Evolutionary conservation across 345 rosid species (phyloP).

Genomic region (Pelargonium nanum): DNA sequence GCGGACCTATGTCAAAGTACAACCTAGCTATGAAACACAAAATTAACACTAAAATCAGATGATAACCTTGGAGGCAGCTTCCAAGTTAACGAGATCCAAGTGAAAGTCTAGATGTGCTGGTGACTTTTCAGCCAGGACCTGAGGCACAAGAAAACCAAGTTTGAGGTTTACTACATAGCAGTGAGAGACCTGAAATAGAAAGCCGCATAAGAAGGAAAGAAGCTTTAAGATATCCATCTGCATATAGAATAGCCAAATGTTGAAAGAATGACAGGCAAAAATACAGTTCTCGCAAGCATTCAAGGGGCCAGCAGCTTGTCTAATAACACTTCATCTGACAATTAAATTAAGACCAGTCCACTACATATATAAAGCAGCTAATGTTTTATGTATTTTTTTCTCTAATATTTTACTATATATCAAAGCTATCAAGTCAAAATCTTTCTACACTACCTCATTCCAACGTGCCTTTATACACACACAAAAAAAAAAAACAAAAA

Average conservation of each 20-base stretch:
- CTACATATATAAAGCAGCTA: too few species aligned
- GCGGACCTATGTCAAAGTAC: not conserved
- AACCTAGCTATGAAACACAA: conserved; percentile 4
- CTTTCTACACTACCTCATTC: too few species aligned
- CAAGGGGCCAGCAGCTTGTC: not conserved
- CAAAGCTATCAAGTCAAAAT: too few species aligned
- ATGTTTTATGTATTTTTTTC: too few species aligned
- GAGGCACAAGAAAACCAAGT: conserved; percentile 13
- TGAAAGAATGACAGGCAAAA: not conserved
- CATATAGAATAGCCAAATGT: not conserved
- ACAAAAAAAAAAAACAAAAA: too few species aligned
- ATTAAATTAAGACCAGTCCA: too few species aligned
- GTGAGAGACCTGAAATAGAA: not conserved
- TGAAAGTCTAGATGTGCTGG: conserved; percentile 77
- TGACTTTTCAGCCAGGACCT: conserved; percentile 75
- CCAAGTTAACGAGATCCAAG: conserved; percentile 74
- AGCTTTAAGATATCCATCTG: not conserved
- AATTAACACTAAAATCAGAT: not conserved
- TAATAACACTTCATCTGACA: too few species aligned
- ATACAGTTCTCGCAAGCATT: not conserved
- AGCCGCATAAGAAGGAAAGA: not conserved
- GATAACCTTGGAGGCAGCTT: conserved; percentile 72
- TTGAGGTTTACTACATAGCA: not conserved
- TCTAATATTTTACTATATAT: too few species aligned
- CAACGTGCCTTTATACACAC: not conserved